Conservation (phyloP, 2,329 filamentous ascomycete genomes). For the Colletotrichum theobromicola region DNA sequence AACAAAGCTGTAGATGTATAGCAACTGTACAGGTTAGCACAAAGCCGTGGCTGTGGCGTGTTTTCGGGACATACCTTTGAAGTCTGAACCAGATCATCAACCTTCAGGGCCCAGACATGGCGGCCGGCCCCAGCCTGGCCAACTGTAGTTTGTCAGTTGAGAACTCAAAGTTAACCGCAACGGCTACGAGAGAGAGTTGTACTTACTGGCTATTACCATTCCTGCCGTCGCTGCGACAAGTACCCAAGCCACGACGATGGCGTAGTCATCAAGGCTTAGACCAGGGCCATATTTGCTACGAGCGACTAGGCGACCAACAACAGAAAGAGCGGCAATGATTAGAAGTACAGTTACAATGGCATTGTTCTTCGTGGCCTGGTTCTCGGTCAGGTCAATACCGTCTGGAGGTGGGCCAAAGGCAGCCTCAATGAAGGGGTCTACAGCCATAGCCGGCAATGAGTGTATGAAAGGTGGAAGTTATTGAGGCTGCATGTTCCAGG, state of each 20-base stretch:
- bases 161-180: background rate
- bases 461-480: background rate
- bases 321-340: background rate
- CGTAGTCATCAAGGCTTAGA: slow-evolving; percentile 18
- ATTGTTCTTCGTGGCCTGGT: background rate
- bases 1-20: background rate
- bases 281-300: background rate
- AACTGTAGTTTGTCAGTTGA: background rate
- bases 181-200: background rate
- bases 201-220: background rate
- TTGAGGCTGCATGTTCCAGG: background rate
- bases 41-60: background rate
- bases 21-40: background rate
- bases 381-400: background rate
- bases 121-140: background rate
- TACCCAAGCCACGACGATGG: background rate
- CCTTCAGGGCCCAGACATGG: background rate
- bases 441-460: background rate
- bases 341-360: background rate
- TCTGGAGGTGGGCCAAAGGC: background rate
- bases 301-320: background rate
- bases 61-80: background rate
- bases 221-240: background rate
- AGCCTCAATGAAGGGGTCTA: background rate
- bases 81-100: background rate